These are phyloP conservation scores for Myxozyma mucilagina DNA, from an alignment of 805 yeast species.

Conservation along the genomic window DNA sequence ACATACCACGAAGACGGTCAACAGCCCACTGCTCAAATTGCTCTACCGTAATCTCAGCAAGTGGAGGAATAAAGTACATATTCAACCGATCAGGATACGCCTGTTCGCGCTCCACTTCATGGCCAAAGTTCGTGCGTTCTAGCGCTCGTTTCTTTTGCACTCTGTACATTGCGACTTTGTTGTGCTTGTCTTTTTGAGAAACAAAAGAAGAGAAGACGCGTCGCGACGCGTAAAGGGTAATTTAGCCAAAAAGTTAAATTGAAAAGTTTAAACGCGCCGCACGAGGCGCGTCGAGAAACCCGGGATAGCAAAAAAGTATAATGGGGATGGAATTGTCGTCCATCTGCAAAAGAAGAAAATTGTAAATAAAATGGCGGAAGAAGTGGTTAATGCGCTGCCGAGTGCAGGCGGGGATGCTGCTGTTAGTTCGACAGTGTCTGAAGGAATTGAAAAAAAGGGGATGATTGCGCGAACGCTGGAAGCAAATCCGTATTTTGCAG, in stretches of 20 bases:
- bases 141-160: constrained; percentile 35
- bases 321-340: too few relatives aligned
- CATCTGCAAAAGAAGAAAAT: too few relatives aligned
- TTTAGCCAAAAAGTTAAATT: background rate
- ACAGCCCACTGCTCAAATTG: constrained; percentile 96
- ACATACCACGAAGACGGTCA: constrained; percentile 63
- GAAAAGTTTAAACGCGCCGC: too few relatives aligned
- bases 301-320: too few relatives aligned
- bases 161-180: constrained; percentile 35
- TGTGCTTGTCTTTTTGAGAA: background rate
- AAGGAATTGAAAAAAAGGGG: background rate
- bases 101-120: constrained; percentile 43
- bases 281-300: too few relatives aligned
- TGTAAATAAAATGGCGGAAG: too few relatives aligned
- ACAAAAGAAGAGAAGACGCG: background rate
- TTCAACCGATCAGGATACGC: constrained; percentile 61
- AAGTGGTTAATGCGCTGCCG: too few relatives aligned
- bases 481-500: constrained; percentile 93
- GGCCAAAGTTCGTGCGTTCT: constrained; percentile 37
- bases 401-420: too few relatives aligned
- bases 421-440: background rate
- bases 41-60: constrained; percentile 82
- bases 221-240: background rate
- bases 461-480: constrained; percentile 33
- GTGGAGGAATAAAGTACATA: constrained; percentile 75